Percentiles rank a stretch among this genome's conserved stretches.
phyloP scores from a whole-genome alignment of 2,329 filamentous ascomycete species.

The Alternaria infectoria region DNA sequence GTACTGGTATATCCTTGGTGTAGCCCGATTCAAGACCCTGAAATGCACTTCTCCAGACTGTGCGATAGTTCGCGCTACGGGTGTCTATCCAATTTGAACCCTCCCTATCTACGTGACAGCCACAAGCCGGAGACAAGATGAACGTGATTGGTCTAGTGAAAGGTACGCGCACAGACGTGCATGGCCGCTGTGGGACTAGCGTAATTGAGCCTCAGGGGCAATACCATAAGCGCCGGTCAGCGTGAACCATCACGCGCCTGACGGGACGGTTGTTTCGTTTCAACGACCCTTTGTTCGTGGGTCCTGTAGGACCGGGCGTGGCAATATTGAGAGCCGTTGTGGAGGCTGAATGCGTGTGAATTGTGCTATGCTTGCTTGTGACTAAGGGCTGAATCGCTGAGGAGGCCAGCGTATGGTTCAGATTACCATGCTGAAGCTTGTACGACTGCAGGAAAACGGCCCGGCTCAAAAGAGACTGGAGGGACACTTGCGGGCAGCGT shows the following conservation, averaged over 20 bases:
- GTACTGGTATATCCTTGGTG: neutral
- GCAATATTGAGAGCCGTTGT: conserved; percentile 22
- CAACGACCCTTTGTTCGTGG: conserved; percentile 26
- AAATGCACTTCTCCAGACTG: conserved; percentile 9
- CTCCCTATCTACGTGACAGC: conserved; percentile 18
- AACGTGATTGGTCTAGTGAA: conserved; percentile 24
- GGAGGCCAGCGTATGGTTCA: neutral
- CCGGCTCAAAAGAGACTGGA: conserved; percentile 32
- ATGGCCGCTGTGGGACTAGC: conserved; percentile 33
- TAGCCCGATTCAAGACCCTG: conserved; percentile 1
- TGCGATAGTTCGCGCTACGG: conserved; percentile 18
- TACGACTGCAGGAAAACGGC: conserved; percentile 32
- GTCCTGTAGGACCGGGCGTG: conserved; percentile 21
- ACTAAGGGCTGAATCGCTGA: conserved; percentile 5
- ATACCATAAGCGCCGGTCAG: conserved; percentile 29
- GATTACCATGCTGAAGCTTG: conserved; percentile 9
- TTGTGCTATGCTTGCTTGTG: conserved; percentile 21
- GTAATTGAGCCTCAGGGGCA: conserved; percentile 32
- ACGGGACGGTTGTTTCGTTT: conserved; percentile 31
- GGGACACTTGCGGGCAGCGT: conserved; percentile 25
- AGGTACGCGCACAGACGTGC: conserved; percentile 14
- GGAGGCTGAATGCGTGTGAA: conserved; percentile 9
- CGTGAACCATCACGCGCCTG: conserved; percentile 32
- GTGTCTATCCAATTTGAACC: conserved; percentile 11
- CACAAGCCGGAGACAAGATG: conserved; percentile 16